These are phyloP conservation scores for Boletus holoroseus DNA, from an alignment of 1,284 basidiomycete genomes.

Conservation along the genomic window DNA sequence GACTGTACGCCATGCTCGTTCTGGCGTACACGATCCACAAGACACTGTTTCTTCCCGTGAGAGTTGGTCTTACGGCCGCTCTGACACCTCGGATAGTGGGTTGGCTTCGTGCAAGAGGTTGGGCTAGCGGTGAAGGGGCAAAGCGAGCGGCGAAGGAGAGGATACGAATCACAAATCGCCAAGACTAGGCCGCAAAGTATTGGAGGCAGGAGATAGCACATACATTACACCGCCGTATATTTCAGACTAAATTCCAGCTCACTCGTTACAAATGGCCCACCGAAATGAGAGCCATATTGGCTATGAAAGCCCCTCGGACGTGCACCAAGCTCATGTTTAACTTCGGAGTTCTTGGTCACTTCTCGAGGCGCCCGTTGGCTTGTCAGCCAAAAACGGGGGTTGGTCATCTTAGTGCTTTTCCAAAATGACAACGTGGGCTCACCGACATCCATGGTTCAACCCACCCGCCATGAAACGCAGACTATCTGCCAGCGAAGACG, in stretches of 20 bases:
- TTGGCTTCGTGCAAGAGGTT: constrained; percentile 71
- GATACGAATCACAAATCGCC: constrained; percentile 20
- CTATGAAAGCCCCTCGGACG: neutral
- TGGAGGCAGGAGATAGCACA: neutral
- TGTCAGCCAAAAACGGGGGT: constrained; percentile 5
- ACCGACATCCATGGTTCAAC: constrained; percentile 53
- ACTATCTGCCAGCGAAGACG: constrained; percentile 24
- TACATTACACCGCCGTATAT: constrained; percentile 18
- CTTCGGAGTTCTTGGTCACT: neutral
- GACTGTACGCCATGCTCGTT: constrained; percentile 86
- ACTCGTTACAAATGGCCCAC: neutral
- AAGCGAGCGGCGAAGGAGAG: constrained; percentile 58
- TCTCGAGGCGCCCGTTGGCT: neutral
- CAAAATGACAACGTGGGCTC: constrained; percentile 32
- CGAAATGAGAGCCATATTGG: neutral
- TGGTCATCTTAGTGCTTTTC: neutral
- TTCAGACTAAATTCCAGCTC: constrained; percentile 14
- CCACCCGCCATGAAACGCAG: constrained; percentile 48
- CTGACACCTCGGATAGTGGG: constrained; percentile 81
- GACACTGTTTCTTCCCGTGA: constrained; percentile 84
- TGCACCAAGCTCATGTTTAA: neutral
- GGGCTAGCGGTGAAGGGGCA: constrained; percentile 68
- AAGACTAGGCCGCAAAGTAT: constrained; percentile 4
- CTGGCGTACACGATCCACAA: constrained; percentile 97
- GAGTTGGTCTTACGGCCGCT: constrained; percentile 85